Conservation (phyloP, 306 rosid species). For the Begonia peltatifolia region DNA sequence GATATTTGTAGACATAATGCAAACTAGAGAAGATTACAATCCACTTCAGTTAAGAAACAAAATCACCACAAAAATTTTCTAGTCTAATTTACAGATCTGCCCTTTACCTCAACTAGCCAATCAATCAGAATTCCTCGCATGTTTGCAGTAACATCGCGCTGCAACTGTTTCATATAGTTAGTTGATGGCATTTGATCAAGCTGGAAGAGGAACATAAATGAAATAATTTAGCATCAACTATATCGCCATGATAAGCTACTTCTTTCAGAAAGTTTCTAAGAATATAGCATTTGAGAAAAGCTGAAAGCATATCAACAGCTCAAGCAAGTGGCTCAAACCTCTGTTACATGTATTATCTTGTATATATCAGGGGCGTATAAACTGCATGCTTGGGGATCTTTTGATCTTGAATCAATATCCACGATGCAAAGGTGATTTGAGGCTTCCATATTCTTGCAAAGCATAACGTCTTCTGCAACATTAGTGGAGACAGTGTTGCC, state of each 20-base stretch:
- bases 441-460: constrained; percentile 24
- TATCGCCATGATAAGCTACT: too few relatives aligned
- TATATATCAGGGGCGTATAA: constrained; percentile 62
- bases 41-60: too few relatives aligned
- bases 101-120: constrained; percentile 89
- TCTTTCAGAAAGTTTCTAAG: too few relatives aligned
- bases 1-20: too few relatives aligned
- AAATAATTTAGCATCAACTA: background rate
- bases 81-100: too few relatives aligned
- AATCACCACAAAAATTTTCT: too few relatives aligned
- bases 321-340: constrained; percentile 36
- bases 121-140: constrained; percentile 78
- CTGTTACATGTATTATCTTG: constrained; percentile 33
- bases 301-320: background rate
- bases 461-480: constrained; percentile 34
- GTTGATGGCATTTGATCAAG: constrained; percentile 46
- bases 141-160: constrained; percentile 50
- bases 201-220: constrained; percentile 23
- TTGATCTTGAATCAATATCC: constrained; percentile 42
- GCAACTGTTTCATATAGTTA: constrained; percentile 62
- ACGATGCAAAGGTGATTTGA: constrained; percentile 22
- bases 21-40: too few relatives aligned
- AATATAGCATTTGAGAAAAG: too few relatives aligned
- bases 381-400: constrained; percentile 48
- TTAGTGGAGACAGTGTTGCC: constrained; percentile 13